Evolutionary conservation across 768 basidiomycete genomes (phyloP), one percentile per base, ranked within the genome.

Genomic region (Amanita inopinata): DNA sequence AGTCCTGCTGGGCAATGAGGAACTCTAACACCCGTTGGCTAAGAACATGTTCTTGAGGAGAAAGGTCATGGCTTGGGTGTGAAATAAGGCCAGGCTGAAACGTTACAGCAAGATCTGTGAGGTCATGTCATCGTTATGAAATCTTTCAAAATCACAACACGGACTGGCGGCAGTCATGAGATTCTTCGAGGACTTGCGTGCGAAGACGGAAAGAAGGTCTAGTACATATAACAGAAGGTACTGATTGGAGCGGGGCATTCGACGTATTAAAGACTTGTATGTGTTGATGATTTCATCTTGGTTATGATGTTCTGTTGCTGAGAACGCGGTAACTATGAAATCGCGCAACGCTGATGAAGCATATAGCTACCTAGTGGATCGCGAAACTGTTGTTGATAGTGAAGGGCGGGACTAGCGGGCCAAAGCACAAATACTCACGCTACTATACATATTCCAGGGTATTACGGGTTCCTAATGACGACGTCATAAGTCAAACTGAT

Each of bases 181-280:
- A 60, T 99, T 99, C 65, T 83, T 83, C 49, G 90, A 85, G 33
- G 81, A 76, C 59, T 90, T 93, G 45, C 84, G 76, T 2, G 91
- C 83, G 62, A 98, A 98, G 5, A 99, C 94, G 38, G 88, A 90
- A 40, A 99, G 70, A 20, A 99, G 74, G 60, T 99, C 94, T 46
- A 99, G 76, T 37, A 98, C 92, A 59, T 98, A 98, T 43, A 97
- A 79, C 17, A 98, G 73, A n/a, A 98, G 82, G 58, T 93, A 93
- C 56, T 96, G 91, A 50, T 97, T 94, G 15, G 84, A 74, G 22
- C 79, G 78, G 1, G 94, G 88, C 72, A 99, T 78, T 38, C 73
- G 70, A 23, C 78, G 73, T 47, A 99, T 94, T 44, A 99, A 70
- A 23, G 71, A 67, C 54, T 87, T 90, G 71, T 91, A 98, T 3